phyloP scores from a whole-genome alignment of 179 eudicot genomes.

The Spergularia azorica region DNA sequence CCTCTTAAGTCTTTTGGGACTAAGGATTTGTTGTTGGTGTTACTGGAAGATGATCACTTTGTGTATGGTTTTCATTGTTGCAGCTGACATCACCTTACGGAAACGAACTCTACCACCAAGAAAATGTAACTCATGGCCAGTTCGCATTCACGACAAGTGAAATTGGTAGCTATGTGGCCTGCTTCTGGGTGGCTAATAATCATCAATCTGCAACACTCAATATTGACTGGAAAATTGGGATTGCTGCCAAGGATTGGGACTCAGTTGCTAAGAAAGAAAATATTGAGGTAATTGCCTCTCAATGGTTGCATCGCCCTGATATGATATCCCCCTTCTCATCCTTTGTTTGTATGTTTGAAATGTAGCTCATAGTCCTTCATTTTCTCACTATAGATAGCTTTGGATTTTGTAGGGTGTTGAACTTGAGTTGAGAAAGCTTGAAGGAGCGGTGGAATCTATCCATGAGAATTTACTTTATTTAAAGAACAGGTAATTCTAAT shows the following conservation, averaged over 20 bases:
- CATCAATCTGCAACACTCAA: conserved; percentile 58
- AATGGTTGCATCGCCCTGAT: background rate
- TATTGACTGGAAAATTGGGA: conserved; percentile 78
- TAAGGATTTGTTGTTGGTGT: background rate
- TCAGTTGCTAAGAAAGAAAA: conserved; percentile 80
- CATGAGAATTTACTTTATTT: conserved; percentile 64
- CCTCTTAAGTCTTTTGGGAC: too few species aligned
- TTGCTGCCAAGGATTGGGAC: conserved; percentile 90
- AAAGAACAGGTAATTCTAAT: conserved; percentile 48
- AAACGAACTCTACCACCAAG: conserved; percentile 53
- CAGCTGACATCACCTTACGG: conserved; percentile 92
- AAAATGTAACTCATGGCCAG: conserved; percentile 78
- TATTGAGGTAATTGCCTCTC: conserved; percentile 51
- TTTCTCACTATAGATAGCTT: background rate
- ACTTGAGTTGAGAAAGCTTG: conserved; percentile 82
- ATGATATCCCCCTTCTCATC: too few species aligned
- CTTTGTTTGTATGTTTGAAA: background rate
- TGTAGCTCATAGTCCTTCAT: background rate
- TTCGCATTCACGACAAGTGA: conserved; percentile 79
- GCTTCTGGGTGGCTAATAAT: conserved; percentile 65
- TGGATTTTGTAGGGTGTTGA: conserved; percentile 61
- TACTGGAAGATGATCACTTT: background rate
- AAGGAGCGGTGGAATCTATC: conserved; percentile 72
- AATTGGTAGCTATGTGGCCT: conserved; percentile 70
- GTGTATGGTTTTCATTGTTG: background rate